Percentiles rank a stretch among this genome's conserved stretches.
phyloP scores from a whole-genome alignment of 2,329 filamentous ascomycete species.

The Phoma sp. region DNA sequence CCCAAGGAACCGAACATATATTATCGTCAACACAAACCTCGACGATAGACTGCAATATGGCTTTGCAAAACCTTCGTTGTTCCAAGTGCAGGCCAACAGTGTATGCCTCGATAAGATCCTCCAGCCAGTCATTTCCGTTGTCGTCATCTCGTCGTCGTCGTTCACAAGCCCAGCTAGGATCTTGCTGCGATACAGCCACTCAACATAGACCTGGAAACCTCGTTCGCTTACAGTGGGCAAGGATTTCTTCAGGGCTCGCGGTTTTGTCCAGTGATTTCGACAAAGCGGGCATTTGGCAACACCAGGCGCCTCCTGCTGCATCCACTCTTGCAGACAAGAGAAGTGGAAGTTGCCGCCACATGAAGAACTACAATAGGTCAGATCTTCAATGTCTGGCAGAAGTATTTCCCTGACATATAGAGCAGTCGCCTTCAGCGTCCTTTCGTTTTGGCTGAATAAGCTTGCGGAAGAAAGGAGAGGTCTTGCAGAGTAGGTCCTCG shows the following conservation, averaged over 20 bases:
- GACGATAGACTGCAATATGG: too few relatives aligned
- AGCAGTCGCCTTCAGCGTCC: neutral
- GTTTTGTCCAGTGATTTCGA: neutral
- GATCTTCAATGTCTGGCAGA: neutral
- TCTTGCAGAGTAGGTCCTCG: constrained; percentile 1
- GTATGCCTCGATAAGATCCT: too few relatives aligned
- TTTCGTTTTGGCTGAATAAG: neutral
- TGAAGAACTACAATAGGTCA: neutral
- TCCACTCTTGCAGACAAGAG: neutral
- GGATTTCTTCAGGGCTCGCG: too few relatives aligned
- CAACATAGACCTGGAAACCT: neutral
- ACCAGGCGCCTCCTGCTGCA: neutral
- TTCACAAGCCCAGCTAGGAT: too few relatives aligned
- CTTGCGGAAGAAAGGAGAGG: neutral
- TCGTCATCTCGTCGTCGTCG: too few relatives aligned
- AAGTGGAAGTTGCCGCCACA: constrained; percentile 1
- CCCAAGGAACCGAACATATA: too few relatives aligned
- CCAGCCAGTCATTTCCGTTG: too few relatives aligned
- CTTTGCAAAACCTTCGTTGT: too few relatives aligned
- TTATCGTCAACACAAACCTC: too few relatives aligned
- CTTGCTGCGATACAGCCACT: neutral
- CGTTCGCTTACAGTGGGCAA: neutral
- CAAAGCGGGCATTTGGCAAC: neutral
- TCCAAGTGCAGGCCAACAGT: too few relatives aligned
- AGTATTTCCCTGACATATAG: neutral